These are phyloP conservation scores for Corymbia maculata DNA, from an alignment of 345 rosid genomes.

Conservation along the genomic window DNA sequence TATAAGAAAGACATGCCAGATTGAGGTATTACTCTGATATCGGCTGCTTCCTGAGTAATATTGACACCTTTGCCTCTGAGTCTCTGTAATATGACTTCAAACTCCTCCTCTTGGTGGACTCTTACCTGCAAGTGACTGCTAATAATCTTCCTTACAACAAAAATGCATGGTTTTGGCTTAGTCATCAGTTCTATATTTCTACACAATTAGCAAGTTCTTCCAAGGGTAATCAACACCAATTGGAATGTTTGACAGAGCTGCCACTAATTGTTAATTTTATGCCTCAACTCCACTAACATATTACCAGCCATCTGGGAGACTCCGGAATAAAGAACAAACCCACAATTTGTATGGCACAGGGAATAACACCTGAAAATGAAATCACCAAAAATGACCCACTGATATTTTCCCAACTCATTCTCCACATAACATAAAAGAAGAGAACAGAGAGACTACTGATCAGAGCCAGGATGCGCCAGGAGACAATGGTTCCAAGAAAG, in stretches of 20 bases:
- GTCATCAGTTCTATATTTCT: background rate
- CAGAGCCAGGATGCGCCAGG: slow-evolving; percentile 23
- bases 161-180: background rate
- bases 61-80: slow-evolving; percentile 35
- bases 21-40: slow-evolving; percentile 18
- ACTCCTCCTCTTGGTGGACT: slow-evolving; percentile 17
- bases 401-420: background rate
- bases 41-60: slow-evolving; percentile 39
- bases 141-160: background rate
- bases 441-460: background rate
- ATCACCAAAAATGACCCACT: background rate
- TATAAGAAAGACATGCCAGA: background rate
- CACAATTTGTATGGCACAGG: slow-evolving; percentile 14
- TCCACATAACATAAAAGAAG: background rate
- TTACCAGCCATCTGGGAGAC: slow-evolving; percentile 45
- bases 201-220: background rate
- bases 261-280: background rate
- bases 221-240: background rate
- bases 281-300: background rate
- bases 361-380: slow-evolving; percentile 15
- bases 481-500: slow-evolving; percentile 9
- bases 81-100: slow-evolving; percentile 21
- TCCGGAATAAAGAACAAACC: slow-evolving; percentile 34
- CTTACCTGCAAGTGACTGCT: slow-evolving; percentile 18
- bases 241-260: background rate